Evolutionary conservation across 805 yeast genomes (phyloP).

Genomic region (Starmerella stigmatis): DNA sequence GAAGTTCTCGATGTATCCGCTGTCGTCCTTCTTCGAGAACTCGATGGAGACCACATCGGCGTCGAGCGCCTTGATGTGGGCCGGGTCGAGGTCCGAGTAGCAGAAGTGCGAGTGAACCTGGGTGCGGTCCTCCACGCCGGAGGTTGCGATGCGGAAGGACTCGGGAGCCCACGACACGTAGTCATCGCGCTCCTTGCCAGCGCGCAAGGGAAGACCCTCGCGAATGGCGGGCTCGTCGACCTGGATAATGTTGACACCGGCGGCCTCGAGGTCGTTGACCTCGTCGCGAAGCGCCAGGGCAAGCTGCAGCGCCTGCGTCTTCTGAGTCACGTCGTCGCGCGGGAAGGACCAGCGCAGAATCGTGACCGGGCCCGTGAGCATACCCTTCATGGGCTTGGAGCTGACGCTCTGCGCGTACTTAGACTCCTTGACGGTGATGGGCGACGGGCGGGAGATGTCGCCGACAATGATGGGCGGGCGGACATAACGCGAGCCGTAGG

Average conservation of each 20-base stretch:
- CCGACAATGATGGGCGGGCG: conserved; percentile 99
- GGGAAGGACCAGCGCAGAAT: conserved; percentile 99
- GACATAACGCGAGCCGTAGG: conserved; percentile 99
- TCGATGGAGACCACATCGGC: conserved; percentile 99
- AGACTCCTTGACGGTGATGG: conserved; percentile 98
- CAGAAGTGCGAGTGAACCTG: conserved; percentile 99
- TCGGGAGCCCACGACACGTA: conserved; percentile 99
- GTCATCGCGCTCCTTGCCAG: conserved; percentile 90
- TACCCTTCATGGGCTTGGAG: conserved; percentile 96
- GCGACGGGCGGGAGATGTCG: conserved; percentile 95
- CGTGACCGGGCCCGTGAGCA: conserved; percentile 99
- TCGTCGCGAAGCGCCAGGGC: conserved; percentile 97
- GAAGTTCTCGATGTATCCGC: conserved; percentile 95
- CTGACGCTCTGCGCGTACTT: conserved; percentile 97
- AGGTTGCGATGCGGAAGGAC: conserved; percentile 98
- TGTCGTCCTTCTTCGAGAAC: conserved; percentile 99
- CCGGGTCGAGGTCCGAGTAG: conserved; percentile 99
- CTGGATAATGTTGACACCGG: conserved; percentile 95
- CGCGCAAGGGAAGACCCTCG: conserved; percentile 99
- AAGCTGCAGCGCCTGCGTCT: conserved; percentile 91
- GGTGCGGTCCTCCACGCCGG: conserved; percentile 89
- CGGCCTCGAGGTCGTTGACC: conserved; percentile 95
- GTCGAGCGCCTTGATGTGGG: conserved; percentile 98
- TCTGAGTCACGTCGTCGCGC: conserved; percentile 91
- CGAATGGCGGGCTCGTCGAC: conserved; percentile 99